Base-by-base conservation (phyloP, 2,329 filamentous ascomycete genomes). In the Aspergillus pseudonomiae region DNA sequence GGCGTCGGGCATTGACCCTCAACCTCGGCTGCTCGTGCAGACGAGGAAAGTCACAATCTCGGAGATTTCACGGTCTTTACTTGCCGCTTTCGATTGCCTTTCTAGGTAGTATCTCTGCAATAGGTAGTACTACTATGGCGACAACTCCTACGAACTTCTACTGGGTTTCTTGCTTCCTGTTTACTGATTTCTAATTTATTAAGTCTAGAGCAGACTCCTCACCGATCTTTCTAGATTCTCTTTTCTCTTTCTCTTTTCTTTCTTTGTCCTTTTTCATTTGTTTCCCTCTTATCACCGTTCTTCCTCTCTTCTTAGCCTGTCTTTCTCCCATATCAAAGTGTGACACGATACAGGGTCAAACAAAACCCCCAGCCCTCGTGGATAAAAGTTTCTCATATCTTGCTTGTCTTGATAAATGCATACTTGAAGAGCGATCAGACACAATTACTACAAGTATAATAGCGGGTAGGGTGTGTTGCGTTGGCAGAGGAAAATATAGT, bases 1-100 rank as follows among this genome's bases (percentile, higher is more conserved):
- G 36, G 46, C 50, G 62, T 62, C 60, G 60, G 45, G 32, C 41
- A 62, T 61, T 54, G 45, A 61, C 48, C 57, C 24, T 52, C 52
- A 55, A 63, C 64, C 64, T 65, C 64, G 64, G 64, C 50, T 65
- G 55, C 56, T 63, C 56, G 56, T 60, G 58, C 26, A 48, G 39
- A 39, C 32, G 14, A 16, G 32, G 30, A 36, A 55, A 39, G 52
- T 41, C 52, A 19, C 12, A 10, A 14, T 55, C 52, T 55, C 52
- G 32, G 52, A 39, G 19, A 26, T 55, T 55, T 54, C 28, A 34
- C 28, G 9, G 30, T 2, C 2, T 32, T 14, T 0, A n/a, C n/a
- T 34, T 55, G 32, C 52, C 52, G 52, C 21, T 32, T 41, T 55
- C 52, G 21, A 55, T 39, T 55, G 24, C 52, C 32, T 36, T 39